Evolutionary conservation across 148 eudicot species (phyloP).

Genomic region (Rhododendron simsii): DNA sequence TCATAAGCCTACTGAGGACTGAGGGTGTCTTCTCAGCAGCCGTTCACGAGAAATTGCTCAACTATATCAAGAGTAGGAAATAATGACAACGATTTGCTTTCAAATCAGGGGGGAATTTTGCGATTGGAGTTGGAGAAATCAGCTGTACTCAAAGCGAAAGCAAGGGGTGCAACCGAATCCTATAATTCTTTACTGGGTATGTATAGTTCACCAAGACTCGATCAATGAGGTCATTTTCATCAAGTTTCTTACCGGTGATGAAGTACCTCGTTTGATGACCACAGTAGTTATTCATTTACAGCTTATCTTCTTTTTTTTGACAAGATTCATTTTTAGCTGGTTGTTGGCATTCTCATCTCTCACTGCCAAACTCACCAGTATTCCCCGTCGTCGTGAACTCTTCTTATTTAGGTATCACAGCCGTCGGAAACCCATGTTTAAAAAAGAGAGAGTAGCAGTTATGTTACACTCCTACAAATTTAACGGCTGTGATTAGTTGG

Average conservation of each 20-base stretch:
- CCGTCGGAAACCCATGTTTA: too few species aligned
- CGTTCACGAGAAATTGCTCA: slow-evolving; percentile 15
- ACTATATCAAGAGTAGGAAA: not conserved
- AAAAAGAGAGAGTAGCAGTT: too few species aligned
- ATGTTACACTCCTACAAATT: too few species aligned
- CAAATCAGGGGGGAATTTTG: not conserved
- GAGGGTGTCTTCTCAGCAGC: slow-evolving; percentile 13
- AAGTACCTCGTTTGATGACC: not conserved
- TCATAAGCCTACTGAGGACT: slow-evolving; percentile 8
- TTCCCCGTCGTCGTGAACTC: too few species aligned
- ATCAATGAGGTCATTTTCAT: not conserved
- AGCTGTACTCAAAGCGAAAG: not conserved
- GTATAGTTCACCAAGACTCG: not conserved
- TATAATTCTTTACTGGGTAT: not conserved
- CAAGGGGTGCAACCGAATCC: not conserved
- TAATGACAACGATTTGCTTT: not conserved
- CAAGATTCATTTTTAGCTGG: too few species aligned
- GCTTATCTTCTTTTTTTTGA: too few species aligned
- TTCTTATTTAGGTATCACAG: too few species aligned
- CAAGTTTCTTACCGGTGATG: not conserved
- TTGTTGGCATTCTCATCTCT: too few species aligned
- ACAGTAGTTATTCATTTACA: not conserved
- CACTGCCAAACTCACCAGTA: too few species aligned
- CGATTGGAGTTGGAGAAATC: not conserved
- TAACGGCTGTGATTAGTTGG: too few species aligned